Percentiles rank a stretch among this genome's conserved stretches.
These are phyloP conservation scores for Thielaviopsis musarum DNA, from an alignment of 2,329 filamentous ascomycete genomes.

Conservation along the genomic window DNA sequence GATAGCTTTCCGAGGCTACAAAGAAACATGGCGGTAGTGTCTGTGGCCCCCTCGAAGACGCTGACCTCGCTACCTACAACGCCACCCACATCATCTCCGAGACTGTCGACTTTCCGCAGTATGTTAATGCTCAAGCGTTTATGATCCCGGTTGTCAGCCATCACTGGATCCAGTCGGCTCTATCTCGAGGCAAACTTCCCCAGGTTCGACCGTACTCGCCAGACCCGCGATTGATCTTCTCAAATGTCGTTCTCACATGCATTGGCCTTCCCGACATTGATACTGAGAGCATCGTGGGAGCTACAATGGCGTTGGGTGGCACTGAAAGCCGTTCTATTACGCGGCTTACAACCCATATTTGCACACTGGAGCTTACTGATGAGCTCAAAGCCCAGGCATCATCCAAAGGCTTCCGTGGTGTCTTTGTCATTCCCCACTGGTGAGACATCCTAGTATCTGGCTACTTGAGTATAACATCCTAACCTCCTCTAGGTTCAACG, in stretches of 20 bases:
- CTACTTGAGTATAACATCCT: background rate
- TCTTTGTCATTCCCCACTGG: conserved; percentile 89
- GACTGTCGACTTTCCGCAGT: conserved; percentile 85
- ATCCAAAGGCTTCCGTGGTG: conserved; percentile 51
- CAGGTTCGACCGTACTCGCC: conserved; percentile 77
- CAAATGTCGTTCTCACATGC: conserved; percentile 65
- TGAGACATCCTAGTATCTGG: conserved; percentile 22
- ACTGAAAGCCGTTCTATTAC: conserved; percentile 57
- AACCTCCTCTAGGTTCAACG: conserved; percentile 57
- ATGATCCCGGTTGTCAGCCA: conserved; percentile 76
- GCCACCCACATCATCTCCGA: conserved; percentile 45
- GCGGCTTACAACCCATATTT: conserved; percentile 71
- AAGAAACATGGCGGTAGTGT: conserved; percentile 34
- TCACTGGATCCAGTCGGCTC: conserved; percentile 58
- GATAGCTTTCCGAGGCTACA: conserved; percentile 26
- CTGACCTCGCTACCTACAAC: conserved; percentile 29
- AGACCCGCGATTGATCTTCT: conserved; percentile 80
- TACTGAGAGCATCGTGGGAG: conserved; percentile 81
- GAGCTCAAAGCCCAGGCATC: conserved; percentile 49
- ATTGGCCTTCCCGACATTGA: conserved; percentile 73
- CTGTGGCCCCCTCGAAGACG: conserved; percentile 29
- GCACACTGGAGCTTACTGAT: conserved; percentile 61
- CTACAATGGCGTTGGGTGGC: conserved; percentile 77
- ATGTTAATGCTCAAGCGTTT: conserved; percentile 52
- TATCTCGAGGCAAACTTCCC: conserved; percentile 51